A percentile compares a stretch with the other conserved stretches of the same genome.
Conservation (phyloP, 2,329 filamentous ascomycete genomes). For the Aureobasidium sp. region DNA sequence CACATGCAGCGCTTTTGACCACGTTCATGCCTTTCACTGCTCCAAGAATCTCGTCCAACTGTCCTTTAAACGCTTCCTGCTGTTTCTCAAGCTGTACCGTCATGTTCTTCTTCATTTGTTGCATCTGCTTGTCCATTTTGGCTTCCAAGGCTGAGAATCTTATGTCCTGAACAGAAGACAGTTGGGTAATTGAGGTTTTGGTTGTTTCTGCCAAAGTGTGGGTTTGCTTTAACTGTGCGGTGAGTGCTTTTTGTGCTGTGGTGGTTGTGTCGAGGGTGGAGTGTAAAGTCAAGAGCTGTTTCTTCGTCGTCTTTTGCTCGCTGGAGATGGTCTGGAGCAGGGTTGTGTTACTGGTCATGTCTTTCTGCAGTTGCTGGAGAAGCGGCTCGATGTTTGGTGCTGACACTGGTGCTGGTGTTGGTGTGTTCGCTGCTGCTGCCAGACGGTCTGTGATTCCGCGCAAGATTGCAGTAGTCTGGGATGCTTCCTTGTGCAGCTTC, state of each 20-base stretch:
- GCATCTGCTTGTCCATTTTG: not conserved
- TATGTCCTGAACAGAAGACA: not conserved
- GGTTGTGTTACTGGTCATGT: not conserved
- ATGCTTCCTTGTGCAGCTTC: slow-evolving; percentile 1
- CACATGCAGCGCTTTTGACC: not conserved
- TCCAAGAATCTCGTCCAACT: not conserved
- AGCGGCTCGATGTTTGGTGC: not conserved
- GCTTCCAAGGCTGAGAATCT: not conserved
- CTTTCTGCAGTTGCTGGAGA: not conserved
- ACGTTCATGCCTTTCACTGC: not conserved
- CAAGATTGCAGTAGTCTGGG: not conserved
- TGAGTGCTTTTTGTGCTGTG: not conserved
- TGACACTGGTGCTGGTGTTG: not conserved
- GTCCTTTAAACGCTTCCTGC: not conserved
- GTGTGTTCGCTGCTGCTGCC: not conserved
- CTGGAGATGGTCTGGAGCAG: not conserved
- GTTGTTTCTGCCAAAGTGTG: not conserved
- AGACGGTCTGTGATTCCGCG: not conserved
- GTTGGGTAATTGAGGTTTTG: not conserved
- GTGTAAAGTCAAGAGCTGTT: not conserved
- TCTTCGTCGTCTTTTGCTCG: not conserved
- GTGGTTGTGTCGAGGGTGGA: not conserved
- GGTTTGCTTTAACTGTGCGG: not conserved
- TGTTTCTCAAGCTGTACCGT: not conserved
- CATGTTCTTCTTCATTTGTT: not conserved